These are phyloP conservation scores for Penicillium sclerotiorum DNA, from an alignment of 2,329 filamentous ascomycete species.

Conservation along the genomic window DNA sequence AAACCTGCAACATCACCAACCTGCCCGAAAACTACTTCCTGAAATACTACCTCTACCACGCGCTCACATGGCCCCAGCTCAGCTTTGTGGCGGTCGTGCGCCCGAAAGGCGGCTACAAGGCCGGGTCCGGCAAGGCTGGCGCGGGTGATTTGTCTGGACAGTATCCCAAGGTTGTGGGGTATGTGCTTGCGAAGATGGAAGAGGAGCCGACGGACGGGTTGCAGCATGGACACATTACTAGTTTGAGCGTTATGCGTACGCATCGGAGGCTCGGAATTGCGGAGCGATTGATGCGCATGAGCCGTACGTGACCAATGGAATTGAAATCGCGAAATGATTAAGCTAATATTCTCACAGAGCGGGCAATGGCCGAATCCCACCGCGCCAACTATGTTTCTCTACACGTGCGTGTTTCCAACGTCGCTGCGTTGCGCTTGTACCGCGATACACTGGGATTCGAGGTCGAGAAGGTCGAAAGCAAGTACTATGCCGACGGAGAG, in stretches of 20 bases:
- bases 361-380: slow-evolving; percentile 96
- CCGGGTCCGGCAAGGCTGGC: slow-evolving; percentile 47
- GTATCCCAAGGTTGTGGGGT: slow-evolving; percentile 96
- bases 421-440: slow-evolving; percentile 88
- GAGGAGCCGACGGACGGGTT: slow-evolving; percentile 91
- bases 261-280: slow-evolving; percentile 88
- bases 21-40: slow-evolving; percentile 99
- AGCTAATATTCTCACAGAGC: slow-evolving; percentile 57
- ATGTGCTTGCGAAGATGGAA: slow-evolving; percentile 99
- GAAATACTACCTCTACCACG: slow-evolving; percentile 99
- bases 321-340: neutral
- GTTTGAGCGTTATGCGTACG: slow-evolving; percentile 92
- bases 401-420: slow-evolving; percentile 93
- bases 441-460: slow-evolving; percentile 87
- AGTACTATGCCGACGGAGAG: slow-evolving; percentile 87
- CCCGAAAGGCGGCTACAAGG: slow-evolving; percentile 72
- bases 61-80: slow-evolving; percentile 95
- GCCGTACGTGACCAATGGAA: slow-evolving; percentile 62
- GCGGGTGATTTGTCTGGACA: slow-evolving; percentile 43
- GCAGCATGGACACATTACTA: slow-evolving; percentile 95
- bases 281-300: slow-evolving; percentile 97
- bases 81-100: slow-evolving; percentile 95
- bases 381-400: slow-evolving; percentile 89
- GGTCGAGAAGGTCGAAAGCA: slow-evolving; percentile 66
- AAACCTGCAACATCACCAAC: slow-evolving; percentile 98